Evolutionary conservation across 1,139 yeast species (phyloP).

Genomic region (Yamadazyma diospyri): DNA sequence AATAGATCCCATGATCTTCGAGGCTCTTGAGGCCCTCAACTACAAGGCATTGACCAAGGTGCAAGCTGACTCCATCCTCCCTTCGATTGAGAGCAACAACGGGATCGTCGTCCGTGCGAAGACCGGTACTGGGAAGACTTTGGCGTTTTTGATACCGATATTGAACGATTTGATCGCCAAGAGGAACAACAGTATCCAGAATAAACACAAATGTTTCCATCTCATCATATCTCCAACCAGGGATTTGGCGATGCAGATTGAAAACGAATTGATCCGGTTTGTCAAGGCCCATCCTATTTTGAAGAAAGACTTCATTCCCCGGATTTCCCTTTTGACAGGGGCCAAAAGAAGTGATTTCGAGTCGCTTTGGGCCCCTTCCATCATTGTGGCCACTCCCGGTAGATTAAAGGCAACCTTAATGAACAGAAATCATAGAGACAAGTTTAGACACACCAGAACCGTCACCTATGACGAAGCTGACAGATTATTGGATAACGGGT

Average conservation of each 20-base stretch:
- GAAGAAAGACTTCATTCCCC: conserved; percentile 21
- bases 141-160: conserved; percentile 81
- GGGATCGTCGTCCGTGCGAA: conserved; percentile 87
- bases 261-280: conserved; percentile 48
- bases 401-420: conserved; percentile 64
- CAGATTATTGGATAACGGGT: conserved; percentile 73
- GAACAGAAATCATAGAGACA: conserved; percentile 38
- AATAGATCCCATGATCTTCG: conserved; percentile 16
- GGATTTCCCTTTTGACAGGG: conserved; percentile 34
- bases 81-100: conserved; percentile 51
- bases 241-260: conserved; percentile 85
- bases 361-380: conserved; percentile 28
- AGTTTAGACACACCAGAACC: conserved; percentile 54
- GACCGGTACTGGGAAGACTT: conserved; percentile 94
- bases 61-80: conserved; percentile 69
- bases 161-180: conserved; percentile 28
- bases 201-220: conserved; percentile 44
- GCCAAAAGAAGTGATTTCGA: conserved; percentile 29
- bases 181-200: conserved; percentile 12
- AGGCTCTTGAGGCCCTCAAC: conserved; percentile 38
- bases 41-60: conserved; percentile 67
- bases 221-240: conserved; percentile 87
- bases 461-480: conserved; percentile 90
- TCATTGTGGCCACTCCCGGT: conserved; percentile 91
- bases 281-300: conserved; percentile 18